These are phyloP conservation scores for Hyphopichia fennica DNA, from an alignment of 1,139 yeast species.

Conservation along the genomic window DNA sequence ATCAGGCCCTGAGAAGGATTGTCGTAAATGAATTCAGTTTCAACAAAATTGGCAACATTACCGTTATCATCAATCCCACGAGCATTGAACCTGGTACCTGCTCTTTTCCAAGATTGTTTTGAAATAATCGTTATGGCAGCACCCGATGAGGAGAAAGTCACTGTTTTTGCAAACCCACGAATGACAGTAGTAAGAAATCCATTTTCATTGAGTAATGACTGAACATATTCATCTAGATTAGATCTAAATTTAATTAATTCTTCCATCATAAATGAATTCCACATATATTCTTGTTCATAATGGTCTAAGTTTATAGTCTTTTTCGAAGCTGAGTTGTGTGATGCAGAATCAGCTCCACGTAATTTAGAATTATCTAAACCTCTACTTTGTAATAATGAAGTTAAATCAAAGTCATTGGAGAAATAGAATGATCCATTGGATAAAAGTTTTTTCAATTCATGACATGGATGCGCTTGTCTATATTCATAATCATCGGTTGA, in stretches of 20 bases:
- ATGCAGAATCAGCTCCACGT: constrained; percentile 16
- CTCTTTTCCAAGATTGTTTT: constrained; percentile 92
- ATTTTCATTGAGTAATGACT: constrained; percentile 63
- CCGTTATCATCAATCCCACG: constrained; percentile 97
- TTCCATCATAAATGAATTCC: constrained; percentile 91
- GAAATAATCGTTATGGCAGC: constrained; percentile 81
- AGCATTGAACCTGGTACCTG: constrained; percentile 92
- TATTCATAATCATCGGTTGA: constrained; percentile 20
- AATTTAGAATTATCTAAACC: constrained; percentile 43
- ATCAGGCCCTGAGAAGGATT: constrained; percentile 45
- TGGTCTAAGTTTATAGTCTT: constrained; percentile 39
- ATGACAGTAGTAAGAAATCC: constrained; percentile 88
- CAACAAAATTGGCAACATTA: constrained; percentile 93
- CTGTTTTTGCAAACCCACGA: constrained; percentile 90
- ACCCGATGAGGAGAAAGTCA: constrained; percentile 49
- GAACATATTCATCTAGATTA: constrained; percentile 61
- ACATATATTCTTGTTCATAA: constrained; percentile 85
- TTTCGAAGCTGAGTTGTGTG: constrained; percentile 16
- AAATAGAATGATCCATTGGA: constrained; percentile 90
- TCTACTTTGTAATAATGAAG: constrained; percentile 75
- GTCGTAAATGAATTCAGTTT: constrained; percentile 78
- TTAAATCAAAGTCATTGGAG: constrained; percentile 88
- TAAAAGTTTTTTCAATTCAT: constrained; percentile 70
- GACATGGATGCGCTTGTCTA: constrained; percentile 76
- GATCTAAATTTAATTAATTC: constrained; percentile 76